These are phyloP conservation scores for Zygnema cylindricum DNA, from an alignment of 139 green algal genomes.

Conservation along the genomic window DNA sequence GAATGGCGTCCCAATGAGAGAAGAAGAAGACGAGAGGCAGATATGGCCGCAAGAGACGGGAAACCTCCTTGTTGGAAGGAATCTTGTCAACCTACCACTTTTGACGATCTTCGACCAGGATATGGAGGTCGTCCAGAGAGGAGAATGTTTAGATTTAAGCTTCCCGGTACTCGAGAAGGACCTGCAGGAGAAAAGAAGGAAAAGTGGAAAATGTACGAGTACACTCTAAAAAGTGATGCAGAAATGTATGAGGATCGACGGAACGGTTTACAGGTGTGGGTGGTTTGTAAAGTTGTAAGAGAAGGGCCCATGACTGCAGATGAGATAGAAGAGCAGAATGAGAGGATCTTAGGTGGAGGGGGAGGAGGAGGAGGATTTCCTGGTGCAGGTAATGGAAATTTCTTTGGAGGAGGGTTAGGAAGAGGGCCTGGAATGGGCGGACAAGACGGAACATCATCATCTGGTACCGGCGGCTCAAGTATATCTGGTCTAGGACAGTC, in stretches of 20 bases:
- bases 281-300: constrained; percentile 39
- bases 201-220: constrained; percentile 58
- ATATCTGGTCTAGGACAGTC: no score
- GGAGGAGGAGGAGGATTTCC: no score
- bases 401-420: no score
- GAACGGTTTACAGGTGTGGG: constrained; percentile 31
- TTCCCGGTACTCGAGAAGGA: constrained; percentile 28
- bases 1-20: constrained; percentile 32
- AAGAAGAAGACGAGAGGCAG: constrained; percentile 21
- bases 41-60: constrained; percentile 16
- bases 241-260: constrained; percentile 43
- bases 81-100: constrained; percentile 30
- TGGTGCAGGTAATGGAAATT: no score
- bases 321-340: constrained; percentile 27
- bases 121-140: constrained; percentile 16
- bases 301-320: constrained; percentile 47
- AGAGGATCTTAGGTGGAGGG: no score
- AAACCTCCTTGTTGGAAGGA: constrained; percentile 53
- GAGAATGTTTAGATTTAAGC: constrained; percentile 47
- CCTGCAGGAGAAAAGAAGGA: constrained; percentile 45
- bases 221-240: constrained; percentile 36
- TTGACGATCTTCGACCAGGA: constrained; percentile 17
- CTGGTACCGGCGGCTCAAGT: no score
- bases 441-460: no score
- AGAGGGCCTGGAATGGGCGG: no score